phyloP scores from a whole-genome alignment of 2,329 filamentous ascomycete genomes.

The Hymenoscyphus occultus region DNA sequence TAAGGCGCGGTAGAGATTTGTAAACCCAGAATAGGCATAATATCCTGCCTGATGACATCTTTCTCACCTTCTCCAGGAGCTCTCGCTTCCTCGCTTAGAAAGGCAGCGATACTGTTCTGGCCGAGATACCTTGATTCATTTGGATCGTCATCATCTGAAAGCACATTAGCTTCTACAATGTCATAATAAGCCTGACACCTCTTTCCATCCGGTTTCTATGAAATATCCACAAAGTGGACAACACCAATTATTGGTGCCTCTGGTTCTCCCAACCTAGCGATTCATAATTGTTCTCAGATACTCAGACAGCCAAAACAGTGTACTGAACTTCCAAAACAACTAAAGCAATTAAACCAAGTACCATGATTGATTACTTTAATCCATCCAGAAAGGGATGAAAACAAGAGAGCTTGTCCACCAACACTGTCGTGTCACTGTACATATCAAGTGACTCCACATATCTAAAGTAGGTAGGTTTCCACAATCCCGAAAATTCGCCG shows the following conservation, averaged over 20 bases:
- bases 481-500: conserved; percentile 16
- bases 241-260: too few species aligned
- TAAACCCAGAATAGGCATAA: conserved; percentile 62
- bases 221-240: neutral
- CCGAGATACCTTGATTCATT: conserved; percentile 60
- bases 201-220: neutral
- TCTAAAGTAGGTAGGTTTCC: neutral
- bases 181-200: neutral
- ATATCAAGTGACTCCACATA: neutral
- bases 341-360: too few species aligned
- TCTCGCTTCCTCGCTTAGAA: conserved; percentile 57
- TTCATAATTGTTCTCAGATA: too few species aligned
- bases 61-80: conserved; percentile 46
- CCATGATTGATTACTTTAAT: too few species aligned
- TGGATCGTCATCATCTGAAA: conserved; percentile 50
- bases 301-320: too few species aligned
- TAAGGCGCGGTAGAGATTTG: conserved; percentile 62
- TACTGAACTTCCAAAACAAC: too few species aligned
- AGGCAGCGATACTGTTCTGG: conserved; percentile 65
- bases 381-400: too few species aligned
- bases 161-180: conserved; percentile 8
- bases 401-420: too few species aligned
- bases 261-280: too few species aligned
- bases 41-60: conserved; percentile 56
- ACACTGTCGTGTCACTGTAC: neutral